Conservation (phyloP, 441 rosid species). For the Aleurites moluccanus region DNA sequence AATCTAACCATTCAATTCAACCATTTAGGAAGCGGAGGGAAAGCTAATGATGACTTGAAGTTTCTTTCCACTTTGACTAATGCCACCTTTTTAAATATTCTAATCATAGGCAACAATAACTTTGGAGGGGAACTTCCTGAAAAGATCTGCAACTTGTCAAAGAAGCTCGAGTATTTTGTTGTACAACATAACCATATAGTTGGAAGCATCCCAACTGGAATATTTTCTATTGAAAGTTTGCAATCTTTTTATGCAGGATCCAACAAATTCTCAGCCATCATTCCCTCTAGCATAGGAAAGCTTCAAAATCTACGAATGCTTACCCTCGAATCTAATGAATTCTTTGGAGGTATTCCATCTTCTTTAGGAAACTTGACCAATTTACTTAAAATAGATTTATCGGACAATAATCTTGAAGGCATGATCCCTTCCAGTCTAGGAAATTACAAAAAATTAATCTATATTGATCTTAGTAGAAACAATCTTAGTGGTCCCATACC, state of each 20-base stretch:
- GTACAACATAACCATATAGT: not conserved
- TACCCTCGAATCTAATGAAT: not conserved
- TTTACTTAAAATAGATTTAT: not conserved
- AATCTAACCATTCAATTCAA: rapidly evolving
- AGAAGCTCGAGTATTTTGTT: too few species aligned
- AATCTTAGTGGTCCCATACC: slow-evolving; percentile 1
- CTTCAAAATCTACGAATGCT: not conserved
- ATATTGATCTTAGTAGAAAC: not conserved
- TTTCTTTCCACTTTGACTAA: not conserved
- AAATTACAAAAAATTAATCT: not conserved
- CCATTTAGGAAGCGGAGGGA: not conserved
- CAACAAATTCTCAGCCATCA: not conserved
- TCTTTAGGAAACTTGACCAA: slow-evolving; percentile 7
- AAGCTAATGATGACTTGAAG: not conserved
- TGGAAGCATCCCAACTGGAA: not conserved
- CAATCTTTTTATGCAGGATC: not conserved
- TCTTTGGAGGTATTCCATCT: not conserved
- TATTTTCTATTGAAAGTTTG: too few species aligned
- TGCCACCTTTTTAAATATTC: not conserved
- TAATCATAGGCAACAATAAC: not conserved
- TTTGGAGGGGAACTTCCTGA: not conserved
- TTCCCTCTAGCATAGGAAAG: not conserved
- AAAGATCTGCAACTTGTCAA: not conserved
- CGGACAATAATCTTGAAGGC: not conserved
- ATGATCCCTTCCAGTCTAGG: not conserved